Base-by-base conservation (phyloP, 2,329 filamentous ascomycete species). In the Cercospora sp. region DNA sequence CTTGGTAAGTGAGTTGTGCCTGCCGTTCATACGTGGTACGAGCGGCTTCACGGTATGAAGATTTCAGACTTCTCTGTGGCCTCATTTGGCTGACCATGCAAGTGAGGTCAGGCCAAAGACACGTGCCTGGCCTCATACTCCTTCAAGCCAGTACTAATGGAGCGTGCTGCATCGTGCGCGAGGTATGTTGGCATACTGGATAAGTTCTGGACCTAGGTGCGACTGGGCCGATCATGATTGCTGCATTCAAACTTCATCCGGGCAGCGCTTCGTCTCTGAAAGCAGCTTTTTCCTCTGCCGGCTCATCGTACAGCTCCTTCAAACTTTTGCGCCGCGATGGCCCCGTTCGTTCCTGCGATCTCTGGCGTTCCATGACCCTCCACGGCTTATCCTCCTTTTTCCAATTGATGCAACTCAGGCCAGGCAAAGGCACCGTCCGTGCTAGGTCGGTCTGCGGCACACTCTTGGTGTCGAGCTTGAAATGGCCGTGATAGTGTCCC, bases 401-500 rank as follows among this genome's bases (percentile, higher is more conserved):
- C 64, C 75, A 76, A 58, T 77, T 74, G 31, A 82, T 75, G 68
- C 82, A 80, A 51, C 80, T 82, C 65, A 83, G 67, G 0, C 82
- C 82, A 3, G 68, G 53, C 62, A 78, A 73, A 26, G 82, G 82
- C 31, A 83, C 82, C 5, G 72, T 68, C 65, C 77, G 78, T 18
- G 69, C 74, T 65, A 84, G 68, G 69, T 83, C 81, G 65, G 77
- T 73, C 68, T 78, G 76, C 48, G 73, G 73, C 10, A 73, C 63
- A 45, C 69, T 73, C 60, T 76, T 75, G 20, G 53, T 69, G 60
- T 76, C 71, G 12, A 79, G 45, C 5, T 51, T 58, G 68, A 77
- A 80, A 16, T 58, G 45, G 16, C 78, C 78, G 58, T 78, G 73
- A 66, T 75, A 79, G 45, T 71, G 70, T 9, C 69, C 66, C 2